Evolutionary conservation across 768 basidiomycete species (phyloP), one percentile per base, ranked within the genome.

Genomic region (Boletus reticuloceps): DNA sequence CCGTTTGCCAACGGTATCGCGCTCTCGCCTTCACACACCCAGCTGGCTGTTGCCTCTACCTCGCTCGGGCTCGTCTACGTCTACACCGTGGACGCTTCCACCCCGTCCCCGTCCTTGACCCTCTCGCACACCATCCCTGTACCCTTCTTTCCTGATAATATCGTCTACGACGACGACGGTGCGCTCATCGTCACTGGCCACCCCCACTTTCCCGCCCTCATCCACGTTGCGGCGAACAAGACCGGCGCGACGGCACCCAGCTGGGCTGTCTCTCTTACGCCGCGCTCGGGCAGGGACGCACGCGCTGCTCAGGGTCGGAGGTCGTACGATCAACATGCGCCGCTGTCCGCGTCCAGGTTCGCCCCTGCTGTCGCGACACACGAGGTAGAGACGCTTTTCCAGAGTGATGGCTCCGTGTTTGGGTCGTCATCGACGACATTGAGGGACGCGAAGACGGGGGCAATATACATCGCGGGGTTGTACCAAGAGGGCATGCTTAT

Each of bases 1-100:
- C 70, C 88, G 1, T 89, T 89, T 67, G 73, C 88, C 4, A 91
- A 91, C 60, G 89, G 89, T 19, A 59, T 90, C 54, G 76, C 87
- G 0, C 59, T 89, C 40, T 85, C 86, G 1, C 79, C 77, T 1
- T 64, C 71, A 1, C 78, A 77, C 2, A 63, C 69, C 3, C 72
- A 79, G 34, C 72, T 88, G 25, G 89, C 86, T 4, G 64, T 90
- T 22, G 81, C 82, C 3, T 78, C 83, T 2, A 82, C 82, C 36
- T 72, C 83, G 3, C 64, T 77, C 25, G 74, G 70, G 48, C 58
- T 74, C 43, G 72, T 89, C 41, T 61, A 71, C 50, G 64, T 88
- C 53, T 89, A 85, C 72, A 59, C 72, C 39, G 78, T 85, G 29
- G 69, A 82, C 62, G 53, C 72, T 4, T 53, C 50, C 16, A 80